Percentiles rank a stretch among this genome's conserved stretches.
These are phyloP conservation scores for Yamadazyma endophytica DNA, from an alignment of 805 yeast genomes.

Conservation along the genomic window DNA sequence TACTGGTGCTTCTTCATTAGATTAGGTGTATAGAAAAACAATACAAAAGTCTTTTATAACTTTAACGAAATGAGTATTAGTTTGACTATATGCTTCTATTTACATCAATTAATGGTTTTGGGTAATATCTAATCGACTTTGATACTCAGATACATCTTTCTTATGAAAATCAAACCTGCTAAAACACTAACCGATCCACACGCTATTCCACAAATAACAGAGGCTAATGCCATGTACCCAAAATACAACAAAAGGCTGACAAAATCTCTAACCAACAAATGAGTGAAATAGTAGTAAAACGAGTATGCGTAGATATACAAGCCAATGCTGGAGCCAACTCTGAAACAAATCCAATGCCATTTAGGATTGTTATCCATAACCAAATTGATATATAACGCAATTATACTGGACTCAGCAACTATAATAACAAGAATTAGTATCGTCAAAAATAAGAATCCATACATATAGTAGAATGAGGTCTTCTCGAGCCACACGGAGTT, in stretches of 20 bases:
- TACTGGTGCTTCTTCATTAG: slow-evolving; percentile 99
- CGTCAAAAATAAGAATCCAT: slow-evolving; percentile 69
- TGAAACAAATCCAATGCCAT: slow-evolving; percentile 85
- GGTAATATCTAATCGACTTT: slow-evolving; percentile 44
- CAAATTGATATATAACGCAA: slow-evolving; percentile 63
- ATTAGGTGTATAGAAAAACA: slow-evolving; percentile 39
- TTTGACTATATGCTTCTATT: not conserved
- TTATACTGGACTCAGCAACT: slow-evolving; percentile 66
- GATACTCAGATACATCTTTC: slow-evolving; percentile 54
- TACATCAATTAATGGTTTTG: not conserved
- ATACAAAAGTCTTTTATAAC: not conserved
- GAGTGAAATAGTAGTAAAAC: slow-evolving; percentile 56
- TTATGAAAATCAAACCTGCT: slow-evolving; percentile 63
- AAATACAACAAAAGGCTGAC: slow-evolving; percentile 67
- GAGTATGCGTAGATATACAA: slow-evolving; percentile 68
- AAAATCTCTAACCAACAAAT: slow-evolving; percentile 60
- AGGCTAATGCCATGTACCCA: slow-evolving; percentile 64
- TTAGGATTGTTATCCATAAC: slow-evolving; percentile 48
- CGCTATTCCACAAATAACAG: slow-evolving; percentile 58
- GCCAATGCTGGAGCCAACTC: slow-evolving; percentile 66
- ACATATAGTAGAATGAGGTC: slow-evolving; percentile 73
- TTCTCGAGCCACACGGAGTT: slow-evolving; percentile 78
- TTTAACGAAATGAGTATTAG: no score
- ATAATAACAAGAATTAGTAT: slow-evolving; percentile 56
- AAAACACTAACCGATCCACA: slow-evolving; percentile 74